Conservation (phyloP, 2,329 filamentous ascomycete species). For the Magnaporthiopsis poae region DNA sequence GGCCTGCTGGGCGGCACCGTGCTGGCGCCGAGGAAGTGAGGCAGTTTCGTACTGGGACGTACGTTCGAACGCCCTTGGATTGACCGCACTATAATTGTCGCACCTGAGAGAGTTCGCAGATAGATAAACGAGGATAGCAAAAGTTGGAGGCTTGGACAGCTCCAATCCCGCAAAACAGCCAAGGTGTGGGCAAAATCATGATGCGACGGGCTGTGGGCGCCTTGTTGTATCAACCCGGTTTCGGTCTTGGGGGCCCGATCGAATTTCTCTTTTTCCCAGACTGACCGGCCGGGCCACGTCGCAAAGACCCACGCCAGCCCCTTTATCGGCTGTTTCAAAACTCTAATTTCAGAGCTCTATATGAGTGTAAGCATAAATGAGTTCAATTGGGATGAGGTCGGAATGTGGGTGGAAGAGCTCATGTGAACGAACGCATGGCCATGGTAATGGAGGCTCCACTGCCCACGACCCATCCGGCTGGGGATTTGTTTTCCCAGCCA, state of each 20-base stretch:
- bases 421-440: too few species aligned
- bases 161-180: background rate
- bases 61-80: too few species aligned
- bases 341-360: too few species aligned
- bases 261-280: background rate
- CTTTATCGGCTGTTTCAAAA: background rate
- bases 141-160: too few species aligned
- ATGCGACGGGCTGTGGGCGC: background rate
- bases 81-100: too few species aligned
- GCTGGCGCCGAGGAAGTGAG: background rate
- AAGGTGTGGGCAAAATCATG: too few species aligned
- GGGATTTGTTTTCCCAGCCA: too few species aligned
- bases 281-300: background rate
- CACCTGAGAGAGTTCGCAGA: too few species aligned
- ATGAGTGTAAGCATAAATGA: background rate
- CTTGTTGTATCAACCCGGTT: background rate
- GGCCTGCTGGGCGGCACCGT: slow-evolving; percentile 10
- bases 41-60: too few species aligned
- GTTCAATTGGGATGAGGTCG: background rate
- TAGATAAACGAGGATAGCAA: too few species aligned
- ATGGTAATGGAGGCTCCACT: background rate
- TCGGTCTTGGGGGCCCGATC: background rate
- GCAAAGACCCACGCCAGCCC: background rate
- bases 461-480: too few species aligned
- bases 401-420: background rate